Percentiles rank a stretch among this genome's conserved stretches.
Evolutionary conservation across 1,284 basidiomycete species (phyloP).

Genomic region (Cutaneotrichosporon sp.): DNA sequence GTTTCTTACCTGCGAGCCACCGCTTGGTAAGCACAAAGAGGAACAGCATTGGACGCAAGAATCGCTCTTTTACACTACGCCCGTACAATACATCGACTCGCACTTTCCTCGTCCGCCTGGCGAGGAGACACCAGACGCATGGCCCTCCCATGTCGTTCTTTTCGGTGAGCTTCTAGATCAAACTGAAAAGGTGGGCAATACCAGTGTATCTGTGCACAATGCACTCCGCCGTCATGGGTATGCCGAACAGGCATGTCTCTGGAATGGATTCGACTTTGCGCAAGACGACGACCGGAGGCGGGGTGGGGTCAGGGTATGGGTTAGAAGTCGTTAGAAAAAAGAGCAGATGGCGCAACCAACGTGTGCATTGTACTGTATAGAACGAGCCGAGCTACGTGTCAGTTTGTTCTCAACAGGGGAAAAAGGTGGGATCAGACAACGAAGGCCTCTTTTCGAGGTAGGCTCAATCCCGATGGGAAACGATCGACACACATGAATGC

Average conservation of each 20-base stretch:
- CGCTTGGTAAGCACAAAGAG: conserved; percentile 49
- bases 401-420: neutral
- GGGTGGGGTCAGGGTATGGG: conserved; percentile 59
- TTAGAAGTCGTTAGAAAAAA: neutral
- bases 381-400: too few relatives aligned
- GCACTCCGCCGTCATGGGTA: conserved; percentile 62
- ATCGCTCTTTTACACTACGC: conserved; percentile 72
- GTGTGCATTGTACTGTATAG: neutral
- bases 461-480: conserved; percentile 51
- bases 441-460: conserved; percentile 46
- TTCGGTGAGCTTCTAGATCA: conserved; percentile 65
- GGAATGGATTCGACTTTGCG: conserved; percentile 59
- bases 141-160: conserved; percentile 70
- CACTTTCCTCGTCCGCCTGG: conserved; percentile 54
- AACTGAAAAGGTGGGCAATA: neutral
- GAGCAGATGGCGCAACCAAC: neutral
- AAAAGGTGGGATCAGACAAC: conserved; percentile 38
- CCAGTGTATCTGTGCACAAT: conserved; percentile 44
- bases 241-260: conserved; percentile 53
- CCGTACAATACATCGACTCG: conserved; percentile 59
- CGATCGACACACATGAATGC: conserved; percentile 46
- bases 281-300: conserved; percentile 74
- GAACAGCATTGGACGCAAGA: conserved; percentile 70
- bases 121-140: neutral
- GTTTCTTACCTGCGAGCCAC: conserved; percentile 88